Evolutionary conservation across 108 stramenopile species (phyloP), one percentile per base, ranked within the genome.

Genomic region (Fragilaria crotonensis): DNA sequence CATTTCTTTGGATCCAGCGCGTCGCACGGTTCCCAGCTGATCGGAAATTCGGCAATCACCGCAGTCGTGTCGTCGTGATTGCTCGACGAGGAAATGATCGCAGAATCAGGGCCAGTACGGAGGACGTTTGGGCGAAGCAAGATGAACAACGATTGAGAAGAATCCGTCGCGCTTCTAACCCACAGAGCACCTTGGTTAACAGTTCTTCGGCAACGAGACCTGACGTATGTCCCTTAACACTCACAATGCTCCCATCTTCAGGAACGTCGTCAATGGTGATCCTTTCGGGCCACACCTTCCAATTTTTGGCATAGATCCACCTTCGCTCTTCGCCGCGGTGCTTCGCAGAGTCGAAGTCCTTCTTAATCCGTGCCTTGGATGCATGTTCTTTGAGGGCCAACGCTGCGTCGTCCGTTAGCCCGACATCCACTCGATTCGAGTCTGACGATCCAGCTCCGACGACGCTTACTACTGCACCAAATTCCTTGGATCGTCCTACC

Each of bases 1-100:
- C 72, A 59, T 0, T 53, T 50, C 21, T 76, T 66, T 27, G 25
- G 27, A 22, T 54, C 27, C 4, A 88, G 46, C 22, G 86, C 70
- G 71, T 88, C 81, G 45, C 67, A 77, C 4, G 86, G 86, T 61
- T 82, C 72, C 86, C 83, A 88, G 25, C 64, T 53, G 4, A 20
- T n/a, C 0, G 72, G 66, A 31, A 85, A 59, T 14, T 45, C 66
- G 3, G 70, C 76, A 1, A 73, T n/a, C 29, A 89, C 54, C 7
- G 62, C 56, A 26, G 60, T 31, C 41, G 41, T 32, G 49, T 87
- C 80, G 29, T 58, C 36, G 50, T 64, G 41, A 62, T 60, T 54
- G 9, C 51, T 62, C 4, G 81, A 77, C 1, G 76, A 52, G 11
- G 83, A 76, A 45, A 87, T 77, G 20, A 81, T 53, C 22, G 68